Percentiles rank a stretch among this genome's conserved stretches.
These are phyloP conservation scores for Trebouxia sp. DNA, from an alignment of 139 green algal species.

Conservation along the genomic window DNA sequence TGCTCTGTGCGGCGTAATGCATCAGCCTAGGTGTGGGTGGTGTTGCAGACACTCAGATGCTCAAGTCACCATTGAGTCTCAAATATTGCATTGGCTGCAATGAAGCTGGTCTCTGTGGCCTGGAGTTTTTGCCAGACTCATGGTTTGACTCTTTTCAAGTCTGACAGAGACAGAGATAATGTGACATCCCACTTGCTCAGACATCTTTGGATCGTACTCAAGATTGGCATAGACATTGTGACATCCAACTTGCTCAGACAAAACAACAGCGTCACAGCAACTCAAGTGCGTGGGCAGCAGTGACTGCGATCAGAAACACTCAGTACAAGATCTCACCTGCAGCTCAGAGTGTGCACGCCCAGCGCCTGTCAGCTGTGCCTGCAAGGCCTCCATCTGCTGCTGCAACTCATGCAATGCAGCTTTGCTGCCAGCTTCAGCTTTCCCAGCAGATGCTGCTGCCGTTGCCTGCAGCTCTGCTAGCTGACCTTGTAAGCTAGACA, in stretches of 20 bases:
- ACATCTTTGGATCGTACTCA: too few species aligned
- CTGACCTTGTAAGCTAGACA: background rate
- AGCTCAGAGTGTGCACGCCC: background rate
- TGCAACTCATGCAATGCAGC: background rate
- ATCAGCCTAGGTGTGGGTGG: too few species aligned
- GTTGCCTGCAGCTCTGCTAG: background rate
- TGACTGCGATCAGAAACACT: too few species aligned
- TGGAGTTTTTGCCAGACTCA: background rate
- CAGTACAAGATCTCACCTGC: too few species aligned
- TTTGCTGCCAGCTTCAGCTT: background rate
- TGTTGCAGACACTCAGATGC: background rate
- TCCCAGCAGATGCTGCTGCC: background rate
- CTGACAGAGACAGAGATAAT: background rate
- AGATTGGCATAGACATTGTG: too few species aligned
- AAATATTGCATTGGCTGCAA: too few species aligned
- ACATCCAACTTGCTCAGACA: too few species aligned
- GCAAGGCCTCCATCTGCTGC: background rate
- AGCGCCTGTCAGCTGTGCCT: background rate
- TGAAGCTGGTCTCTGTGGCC: too few species aligned
- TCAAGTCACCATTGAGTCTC: too few species aligned
- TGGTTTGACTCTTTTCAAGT: background rate
- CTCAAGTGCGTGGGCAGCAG: background rate
- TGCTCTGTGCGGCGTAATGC: too few species aligned
- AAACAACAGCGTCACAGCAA: too few species aligned
- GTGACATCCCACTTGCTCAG: background rate